These are phyloP conservation scores for Ophiocytium majus DNA, from an alignment of 352 stramenopile species.

Conservation along the genomic window DNA sequence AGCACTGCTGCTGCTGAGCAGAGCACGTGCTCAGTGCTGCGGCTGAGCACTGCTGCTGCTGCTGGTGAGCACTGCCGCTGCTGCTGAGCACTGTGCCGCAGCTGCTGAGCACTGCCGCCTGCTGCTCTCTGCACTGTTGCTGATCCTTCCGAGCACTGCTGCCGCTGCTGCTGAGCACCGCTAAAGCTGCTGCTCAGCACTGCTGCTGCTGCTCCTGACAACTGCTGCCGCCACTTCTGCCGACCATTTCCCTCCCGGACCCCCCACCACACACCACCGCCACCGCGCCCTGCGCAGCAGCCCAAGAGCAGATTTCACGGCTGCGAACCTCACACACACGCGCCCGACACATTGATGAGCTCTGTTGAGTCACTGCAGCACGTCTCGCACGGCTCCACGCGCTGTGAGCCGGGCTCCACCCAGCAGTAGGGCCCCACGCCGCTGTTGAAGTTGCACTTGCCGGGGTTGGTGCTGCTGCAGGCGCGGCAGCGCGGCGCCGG, in stretches of 20 bases:
- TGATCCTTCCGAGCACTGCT: background rate
- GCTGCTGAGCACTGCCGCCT: too few relatives aligned
- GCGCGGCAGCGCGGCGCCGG: background rate
- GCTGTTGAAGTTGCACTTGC: background rate
- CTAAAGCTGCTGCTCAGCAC: too few relatives aligned
- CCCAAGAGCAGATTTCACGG: too few relatives aligned
- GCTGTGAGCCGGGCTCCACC: background rate
- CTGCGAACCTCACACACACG: background rate
- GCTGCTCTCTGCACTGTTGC: background rate
- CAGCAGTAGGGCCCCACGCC: background rate
- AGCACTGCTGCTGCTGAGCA: background rate
- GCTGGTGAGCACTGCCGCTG: too few relatives aligned
- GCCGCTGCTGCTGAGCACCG: background rate
- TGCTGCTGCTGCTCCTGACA: too few relatives aligned
- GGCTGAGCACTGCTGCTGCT: background rate
- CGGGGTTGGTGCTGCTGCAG: background rate
- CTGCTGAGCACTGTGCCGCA: too few relatives aligned
- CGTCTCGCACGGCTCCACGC: background rate
- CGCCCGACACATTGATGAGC: background rate
- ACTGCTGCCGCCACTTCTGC: too few relatives aligned
- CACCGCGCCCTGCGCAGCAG: too few relatives aligned
- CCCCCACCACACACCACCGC: too few relatives aligned
- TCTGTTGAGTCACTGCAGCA: background rate
- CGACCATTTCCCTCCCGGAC: too few relatives aligned
- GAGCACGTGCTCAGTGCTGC: too few relatives aligned